Evolutionary conservation across 202 grass and related monocot species (phyloP), one percentile per base, ranked within the genome.

Genomic region (Tripidium arundinaceum): DNA sequence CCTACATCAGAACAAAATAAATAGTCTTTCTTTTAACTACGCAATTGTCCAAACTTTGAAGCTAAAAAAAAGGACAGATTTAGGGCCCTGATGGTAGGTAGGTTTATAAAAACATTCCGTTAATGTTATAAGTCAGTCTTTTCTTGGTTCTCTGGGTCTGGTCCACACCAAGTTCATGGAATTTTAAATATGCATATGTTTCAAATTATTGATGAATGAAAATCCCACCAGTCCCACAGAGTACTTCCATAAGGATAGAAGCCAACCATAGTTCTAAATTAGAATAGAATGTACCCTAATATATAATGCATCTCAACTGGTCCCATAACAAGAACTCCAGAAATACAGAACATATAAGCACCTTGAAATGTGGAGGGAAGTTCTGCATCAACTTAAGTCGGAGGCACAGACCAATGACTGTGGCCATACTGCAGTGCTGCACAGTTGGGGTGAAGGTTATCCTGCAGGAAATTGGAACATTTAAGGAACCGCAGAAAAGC

Each of bases 401-500:
- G 29, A 98, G 87, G 54, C 95, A 94, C 72, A 98, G 83, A 29
- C 95, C 92, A 64, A 98, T 95, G 25, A 99, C 86, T 78, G 96
- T 79, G 15, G 96, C 96, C 96, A 99, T 93, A 82, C 92, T 99
- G 71, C 90, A 99, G 83, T 99, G 92, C 25, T 95, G 92, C 36
- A 95, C 92, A 37, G 96, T 99, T 86, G 96, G 96, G 42, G 96
- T 99, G 92, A 99, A 99, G 40, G 86, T 98, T 88, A 95, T 95
- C 90, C 86, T 98, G 86, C 76, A 93, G 41, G 43, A 27, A 73
- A 89, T 75, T 70, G 26, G 18, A 83, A 68, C 34, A 70, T 72
- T 28, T 80, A 62, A 85, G 54, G 26, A 83, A 19, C 65, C 49
- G 4, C 7, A 1, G 52, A 46, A 46, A 49, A 9, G 10, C 5